These are phyloP conservation scores for Aspergillus japonicus DNA, from an alignment of 2,329 filamentous ascomycete species.

Conservation along the genomic window DNA sequence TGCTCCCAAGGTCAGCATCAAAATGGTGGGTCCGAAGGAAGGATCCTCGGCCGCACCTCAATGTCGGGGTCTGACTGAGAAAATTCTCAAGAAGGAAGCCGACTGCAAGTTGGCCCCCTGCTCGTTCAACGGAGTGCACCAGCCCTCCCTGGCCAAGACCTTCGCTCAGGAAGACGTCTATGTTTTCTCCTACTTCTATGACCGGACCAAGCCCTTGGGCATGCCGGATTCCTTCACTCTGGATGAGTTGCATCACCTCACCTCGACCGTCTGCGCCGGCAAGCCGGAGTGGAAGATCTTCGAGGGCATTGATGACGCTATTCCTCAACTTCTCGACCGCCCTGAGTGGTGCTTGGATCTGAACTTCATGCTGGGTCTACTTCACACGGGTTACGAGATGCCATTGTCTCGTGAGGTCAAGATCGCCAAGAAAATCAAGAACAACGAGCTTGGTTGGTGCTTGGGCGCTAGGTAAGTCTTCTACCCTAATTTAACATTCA, in stretches of 20 bases:
- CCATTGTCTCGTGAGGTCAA: slow-evolving; percentile 92
- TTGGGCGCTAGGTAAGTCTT: slow-evolving; percentile 82
- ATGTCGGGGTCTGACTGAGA: slow-evolving; percentile 86
- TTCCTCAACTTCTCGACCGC: slow-evolving; percentile 75
- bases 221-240: slow-evolving; percentile 99
- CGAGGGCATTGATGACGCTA: slow-evolving; percentile 68
- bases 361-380: slow-evolving; percentile 90
- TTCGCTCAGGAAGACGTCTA: slow-evolving; percentile 90
- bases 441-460: slow-evolving; percentile 96
- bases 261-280: slow-evolving; percentile 80
- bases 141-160: slow-evolving; percentile 87
- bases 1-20: slow-evolving; percentile 66
- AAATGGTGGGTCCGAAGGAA: slow-evolving; percentile 80
- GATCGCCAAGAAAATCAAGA: slow-evolving; percentile 98
- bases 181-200: slow-evolving; percentile 97
- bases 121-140: slow-evolving; percentile 96
- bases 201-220: slow-evolving; percentile 87
- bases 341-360: slow-evolving; percentile 93
- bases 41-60: slow-evolving; percentile 68
- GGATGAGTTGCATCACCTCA: slow-evolving; percentile 81
- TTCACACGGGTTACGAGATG: slow-evolving; percentile 98
- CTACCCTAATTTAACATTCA: slow-evolving; percentile 6
- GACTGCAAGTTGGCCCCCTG: slow-evolving; percentile 83
- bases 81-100: slow-evolving; percentile 82
- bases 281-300: slow-evolving; percentile 79